Conservation (phyloP, 129 eudicot species). For the Arctium minus region DNA sequence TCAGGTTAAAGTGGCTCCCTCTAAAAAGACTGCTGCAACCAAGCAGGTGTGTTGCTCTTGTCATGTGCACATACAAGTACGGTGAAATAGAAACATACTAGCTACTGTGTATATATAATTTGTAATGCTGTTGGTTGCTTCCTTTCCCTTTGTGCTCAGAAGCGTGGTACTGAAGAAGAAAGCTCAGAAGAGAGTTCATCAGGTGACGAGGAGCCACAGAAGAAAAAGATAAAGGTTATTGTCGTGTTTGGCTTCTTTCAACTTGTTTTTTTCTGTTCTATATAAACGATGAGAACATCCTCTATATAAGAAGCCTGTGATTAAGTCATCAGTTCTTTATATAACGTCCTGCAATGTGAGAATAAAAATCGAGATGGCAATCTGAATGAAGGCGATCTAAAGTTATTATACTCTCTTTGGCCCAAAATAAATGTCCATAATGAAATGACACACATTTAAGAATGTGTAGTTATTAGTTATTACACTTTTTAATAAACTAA, state of each 20-base stretch:
- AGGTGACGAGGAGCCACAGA: constrained; percentile 48
- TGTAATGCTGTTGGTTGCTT: not conserved
- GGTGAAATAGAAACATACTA: not conserved
- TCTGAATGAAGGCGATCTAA: not conserved
- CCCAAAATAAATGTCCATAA: not conserved
- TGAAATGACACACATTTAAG: not conserved
- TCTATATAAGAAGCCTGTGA: not conserved
- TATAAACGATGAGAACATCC: not conserved
- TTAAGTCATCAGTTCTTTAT: not conserved
- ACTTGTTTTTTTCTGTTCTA: not conserved
- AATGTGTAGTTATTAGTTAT: not conserved
- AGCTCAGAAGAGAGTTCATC: not conserved
- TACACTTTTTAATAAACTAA: not conserved
- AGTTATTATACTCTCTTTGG: not conserved
- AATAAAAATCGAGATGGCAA: not conserved
- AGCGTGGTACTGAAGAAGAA: not conserved
- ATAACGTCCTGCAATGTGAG: not conserved
- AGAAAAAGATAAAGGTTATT: constrained; percentile 30
- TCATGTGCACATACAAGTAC: not conserved
- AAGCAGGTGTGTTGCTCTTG: not conserved
- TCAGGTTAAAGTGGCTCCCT: not conserved
- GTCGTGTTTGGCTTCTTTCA: not conserved
- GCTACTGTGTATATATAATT: not conserved
- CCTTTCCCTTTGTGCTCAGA: not conserved
- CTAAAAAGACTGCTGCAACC: not conserved